Percentiles rank a stretch among this genome's conserved stretches.
phyloP scores from a whole-genome alignment of 2,329 filamentous ascomycete species.

The Xylaria sp. region DNA sequence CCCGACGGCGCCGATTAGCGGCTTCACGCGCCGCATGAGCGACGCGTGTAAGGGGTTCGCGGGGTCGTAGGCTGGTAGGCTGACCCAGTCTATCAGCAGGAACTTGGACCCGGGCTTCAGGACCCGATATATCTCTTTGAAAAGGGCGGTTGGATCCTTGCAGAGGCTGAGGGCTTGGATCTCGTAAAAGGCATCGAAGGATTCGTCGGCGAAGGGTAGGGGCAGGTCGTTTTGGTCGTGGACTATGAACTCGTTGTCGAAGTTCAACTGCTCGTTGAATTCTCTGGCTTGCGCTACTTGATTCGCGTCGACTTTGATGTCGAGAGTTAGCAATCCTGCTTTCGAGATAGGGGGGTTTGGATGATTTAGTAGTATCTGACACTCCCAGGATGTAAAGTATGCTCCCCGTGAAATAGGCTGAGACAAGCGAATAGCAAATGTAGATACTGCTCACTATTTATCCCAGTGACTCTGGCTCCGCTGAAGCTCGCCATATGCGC shows the following conservation, averaged over 20 bases:
- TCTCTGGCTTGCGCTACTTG: slow-evolving; percentile 46
- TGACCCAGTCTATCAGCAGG: slow-evolving; percentile 59
- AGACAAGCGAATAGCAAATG: not conserved
- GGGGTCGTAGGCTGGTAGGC: slow-evolving; percentile 55
- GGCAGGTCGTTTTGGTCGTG: slow-evolving; percentile 59
- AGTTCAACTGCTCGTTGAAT: slow-evolving; percentile 42
- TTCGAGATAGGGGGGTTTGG: not conserved
- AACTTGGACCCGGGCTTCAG: slow-evolving; percentile 57
- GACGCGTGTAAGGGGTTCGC: slow-evolving; percentile 52
- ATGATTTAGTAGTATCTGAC: not conserved
- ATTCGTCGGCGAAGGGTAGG: slow-evolving; percentile 54
- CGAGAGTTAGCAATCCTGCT: not conserved
- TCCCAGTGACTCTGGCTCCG: slow-evolving; percentile 54
- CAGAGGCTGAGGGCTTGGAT: slow-evolving; percentile 62
- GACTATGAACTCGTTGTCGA: slow-evolving; percentile 52
- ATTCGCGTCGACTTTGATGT: slow-evolving; percentile 51
- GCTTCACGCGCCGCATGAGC: slow-evolving; percentile 61
- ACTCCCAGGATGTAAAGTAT: not conserved
- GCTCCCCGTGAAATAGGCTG: not conserved
- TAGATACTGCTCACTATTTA: slow-evolving; percentile 47
- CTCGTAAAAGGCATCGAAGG: slow-evolving; percentile 61
- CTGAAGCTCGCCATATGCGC: slow-evolving; percentile 57
- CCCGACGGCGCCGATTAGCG: slow-evolving; percentile 59
- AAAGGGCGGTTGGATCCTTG: slow-evolving; percentile 53
- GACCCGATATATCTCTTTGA: slow-evolving; percentile 55